Conservation (phyloP, 345 rosid species). For the Eutrema heterophyllum region DNA sequence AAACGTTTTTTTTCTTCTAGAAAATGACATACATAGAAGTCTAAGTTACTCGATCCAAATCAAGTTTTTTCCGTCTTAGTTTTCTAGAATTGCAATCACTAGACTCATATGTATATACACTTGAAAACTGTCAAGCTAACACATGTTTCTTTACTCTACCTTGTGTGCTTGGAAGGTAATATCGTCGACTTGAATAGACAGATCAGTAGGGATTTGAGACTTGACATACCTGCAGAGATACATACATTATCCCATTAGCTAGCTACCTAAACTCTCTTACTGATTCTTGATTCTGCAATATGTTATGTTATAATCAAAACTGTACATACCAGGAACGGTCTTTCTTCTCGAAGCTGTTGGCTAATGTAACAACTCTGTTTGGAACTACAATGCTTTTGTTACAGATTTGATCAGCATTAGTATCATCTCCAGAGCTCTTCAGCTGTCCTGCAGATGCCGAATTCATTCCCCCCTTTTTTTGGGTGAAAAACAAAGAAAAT, state of each 20-base stretch:
- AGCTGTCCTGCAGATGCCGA: slow-evolving; percentile 17
- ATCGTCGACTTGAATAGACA: slow-evolving; percentile 56
- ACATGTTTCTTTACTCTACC: slow-evolving; percentile 37
- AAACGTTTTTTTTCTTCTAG: no score
- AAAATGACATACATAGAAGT: no score
- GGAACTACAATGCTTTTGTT: slow-evolving; percentile 52
- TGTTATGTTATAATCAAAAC: background rate
- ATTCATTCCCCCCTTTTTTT: slow-evolving; percentile 15
- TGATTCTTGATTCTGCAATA: background rate
- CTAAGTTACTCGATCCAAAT: no score
- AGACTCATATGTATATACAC: background rate
- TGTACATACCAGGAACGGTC: slow-evolving; percentile 54
- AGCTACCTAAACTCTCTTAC: background rate
- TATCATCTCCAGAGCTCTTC: slow-evolving; percentile 34
- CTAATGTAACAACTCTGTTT: slow-evolving; percentile 32
- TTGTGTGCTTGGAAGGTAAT: slow-evolving; percentile 66
- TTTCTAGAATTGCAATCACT: background rate
- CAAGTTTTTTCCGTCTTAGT: no score
- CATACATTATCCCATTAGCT: background rate
- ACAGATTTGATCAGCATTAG: slow-evolving; percentile 25
- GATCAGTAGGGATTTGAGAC: slow-evolving; percentile 64
- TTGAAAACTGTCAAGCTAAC: background rate
- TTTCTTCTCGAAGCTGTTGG: slow-evolving; percentile 45
- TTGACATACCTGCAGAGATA: slow-evolving; percentile 52
- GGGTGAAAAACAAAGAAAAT: background rate